Percentiles rank a stretch among this genome's conserved stretches.
Conservation (phyloP, 2,329 filamentous ascomycete species). For the Metarhizium anisopliae region DNA sequence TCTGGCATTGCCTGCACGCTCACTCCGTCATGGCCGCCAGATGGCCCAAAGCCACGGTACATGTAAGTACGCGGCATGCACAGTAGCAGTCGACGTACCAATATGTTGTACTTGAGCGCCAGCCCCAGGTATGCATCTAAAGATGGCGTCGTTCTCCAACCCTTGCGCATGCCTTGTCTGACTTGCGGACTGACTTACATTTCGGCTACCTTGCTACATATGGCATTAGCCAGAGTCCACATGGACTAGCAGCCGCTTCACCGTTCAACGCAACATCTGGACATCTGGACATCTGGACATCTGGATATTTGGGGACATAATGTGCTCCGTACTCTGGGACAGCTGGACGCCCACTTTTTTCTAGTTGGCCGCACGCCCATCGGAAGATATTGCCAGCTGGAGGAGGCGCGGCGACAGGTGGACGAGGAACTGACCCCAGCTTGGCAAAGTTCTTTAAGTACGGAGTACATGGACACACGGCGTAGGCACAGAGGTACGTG, state of each 20-base stretch:
- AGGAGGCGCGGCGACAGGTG: neutral
- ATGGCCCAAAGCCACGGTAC: no score
- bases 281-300: neutral
- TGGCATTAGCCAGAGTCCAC: neutral
- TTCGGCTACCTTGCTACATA: slow-evolving; percentile 1
- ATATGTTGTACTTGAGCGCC: no score
- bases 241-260: slow-evolving; percentile 1
- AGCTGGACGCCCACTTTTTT: neutral
- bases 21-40: no score
- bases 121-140: neutral
- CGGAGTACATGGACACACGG: no score
- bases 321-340: no score
- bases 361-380: neutral
- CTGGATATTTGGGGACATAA: no score
- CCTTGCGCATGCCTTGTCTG: neutral
- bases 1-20: no score
- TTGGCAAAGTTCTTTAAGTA: no score
- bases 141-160: neutral
- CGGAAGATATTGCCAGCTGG: neutral
- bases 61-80: neutral
- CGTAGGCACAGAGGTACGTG: no score
- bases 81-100: neutral
- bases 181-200: slow-evolving; percentile 1
- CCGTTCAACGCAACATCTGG: neutral
- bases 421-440: no score